These are phyloP conservation scores for Paulownia fortunei DNA, from an alignment of 257 asterid genomes.

Conservation along the genomic window DNA sequence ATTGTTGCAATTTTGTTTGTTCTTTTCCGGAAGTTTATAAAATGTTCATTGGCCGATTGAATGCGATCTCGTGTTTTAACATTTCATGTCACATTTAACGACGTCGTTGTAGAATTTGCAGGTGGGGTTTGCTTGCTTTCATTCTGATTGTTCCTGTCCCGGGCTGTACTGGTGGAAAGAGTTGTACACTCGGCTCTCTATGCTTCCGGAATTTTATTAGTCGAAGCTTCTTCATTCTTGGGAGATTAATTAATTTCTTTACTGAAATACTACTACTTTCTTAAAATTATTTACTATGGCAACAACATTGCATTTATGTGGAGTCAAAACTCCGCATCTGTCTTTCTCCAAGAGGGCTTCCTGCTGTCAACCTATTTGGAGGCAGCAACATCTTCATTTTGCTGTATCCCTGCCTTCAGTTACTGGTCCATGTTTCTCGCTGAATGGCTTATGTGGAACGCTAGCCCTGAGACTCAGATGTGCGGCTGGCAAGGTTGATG, in stretches of 20 bases:
- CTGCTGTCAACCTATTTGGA: conserved; percentile 32
- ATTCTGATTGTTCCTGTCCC: conserved; percentile 12
- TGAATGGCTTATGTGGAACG: conserved; percentile 31
- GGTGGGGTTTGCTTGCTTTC: conserved; percentile 25
- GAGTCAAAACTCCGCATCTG: conserved; percentile 47
- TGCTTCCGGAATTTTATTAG: conserved; percentile 19
- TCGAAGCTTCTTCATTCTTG: conserved; percentile 12
- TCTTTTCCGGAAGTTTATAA: not conserved
- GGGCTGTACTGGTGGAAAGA: conserved; percentile 26
- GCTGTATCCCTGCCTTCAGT: conserved; percentile 33
- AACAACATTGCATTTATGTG: conserved; percentile 51
- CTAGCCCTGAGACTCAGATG: conserved; percentile 39
- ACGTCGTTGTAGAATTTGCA: conserved; percentile 27
- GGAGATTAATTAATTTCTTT: not conserved
- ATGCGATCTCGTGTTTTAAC: not conserved
- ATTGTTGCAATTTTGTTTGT: not conserved
- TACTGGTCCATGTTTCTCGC: conserved; percentile 29
- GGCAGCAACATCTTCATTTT: conserved; percentile 36
- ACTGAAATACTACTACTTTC: not conserved
- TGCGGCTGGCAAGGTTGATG: conserved; percentile 43
- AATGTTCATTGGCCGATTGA: not conserved
- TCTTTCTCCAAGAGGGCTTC: conserved; percentile 36
- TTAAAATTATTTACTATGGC: conserved; percentile 45
- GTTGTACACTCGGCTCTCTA: conserved; percentile 30
- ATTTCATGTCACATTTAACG: not conserved